These are phyloP conservation scores for Colletotrichum sp. DNA, from an alignment of 2,329 filamentous ascomycete species.

Conservation along the genomic window DNA sequence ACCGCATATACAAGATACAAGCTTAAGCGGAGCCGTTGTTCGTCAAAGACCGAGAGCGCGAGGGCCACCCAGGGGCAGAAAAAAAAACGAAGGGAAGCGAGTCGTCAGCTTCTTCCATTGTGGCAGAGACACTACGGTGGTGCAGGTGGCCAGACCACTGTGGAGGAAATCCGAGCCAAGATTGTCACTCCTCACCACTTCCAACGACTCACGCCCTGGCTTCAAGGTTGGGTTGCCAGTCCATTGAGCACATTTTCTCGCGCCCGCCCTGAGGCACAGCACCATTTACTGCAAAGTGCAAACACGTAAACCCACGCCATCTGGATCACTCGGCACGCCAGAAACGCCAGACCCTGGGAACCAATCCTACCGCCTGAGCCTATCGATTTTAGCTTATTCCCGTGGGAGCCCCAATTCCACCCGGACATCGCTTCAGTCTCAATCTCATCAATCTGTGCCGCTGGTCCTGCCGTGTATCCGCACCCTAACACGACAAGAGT, in stretches of 20 bases:
- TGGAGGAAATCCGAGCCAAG: conserved; percentile 6
- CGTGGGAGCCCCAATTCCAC: not conserved
- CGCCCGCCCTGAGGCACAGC: not conserved
- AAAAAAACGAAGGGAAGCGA: not conserved
- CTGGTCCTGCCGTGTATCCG: conserved; percentile 7
- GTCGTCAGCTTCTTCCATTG: not conserved
- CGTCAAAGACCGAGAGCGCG: not conserved
- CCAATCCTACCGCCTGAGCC: conserved; percentile 1
- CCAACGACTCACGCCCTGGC: not conserved
- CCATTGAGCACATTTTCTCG: not conserved
- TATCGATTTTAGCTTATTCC: conserved; percentile 7
- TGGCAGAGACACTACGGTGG: not conserved
- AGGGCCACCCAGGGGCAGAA: not conserved
- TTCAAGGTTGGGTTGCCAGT: not conserved
- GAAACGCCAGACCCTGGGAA: not conserved
- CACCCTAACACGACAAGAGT: not conserved
- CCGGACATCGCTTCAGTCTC: not conserved
- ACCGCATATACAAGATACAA: not conserved
- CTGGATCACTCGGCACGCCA: conserved; percentile 17
- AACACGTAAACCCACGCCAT: not conserved
- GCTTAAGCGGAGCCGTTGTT: not conserved
- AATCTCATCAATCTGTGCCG: not conserved
- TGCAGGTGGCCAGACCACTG: not conserved
- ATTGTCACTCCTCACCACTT: not conserved
- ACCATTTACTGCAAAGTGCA: not conserved